Evolutionary conservation across 768 basidiomycete genomes (phyloP).

Genomic region (Boletellus ananas): DNA sequence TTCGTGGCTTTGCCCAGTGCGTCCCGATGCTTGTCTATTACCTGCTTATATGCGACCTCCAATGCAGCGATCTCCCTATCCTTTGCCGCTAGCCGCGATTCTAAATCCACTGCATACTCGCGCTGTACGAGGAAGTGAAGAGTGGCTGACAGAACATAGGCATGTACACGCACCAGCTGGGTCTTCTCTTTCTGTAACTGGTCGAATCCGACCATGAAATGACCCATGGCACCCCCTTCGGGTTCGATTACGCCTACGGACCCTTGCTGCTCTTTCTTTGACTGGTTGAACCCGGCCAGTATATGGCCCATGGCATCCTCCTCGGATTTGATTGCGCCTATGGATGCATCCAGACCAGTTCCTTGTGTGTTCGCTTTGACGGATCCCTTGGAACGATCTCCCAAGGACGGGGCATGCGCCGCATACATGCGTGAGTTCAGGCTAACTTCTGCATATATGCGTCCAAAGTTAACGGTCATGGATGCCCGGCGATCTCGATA

Average conservation of each 20-base stretch:
- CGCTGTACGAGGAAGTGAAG: constrained; percentile 12
- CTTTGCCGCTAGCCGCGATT: constrained; percentile 19
- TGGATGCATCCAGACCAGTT: background rate
- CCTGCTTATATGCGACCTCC: constrained; percentile 13
- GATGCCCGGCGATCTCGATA: background rate
- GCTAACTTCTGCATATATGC: constrained; percentile 16
- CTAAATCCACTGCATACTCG: constrained; percentile 13
- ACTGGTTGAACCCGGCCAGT: background rate
- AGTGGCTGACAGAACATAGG: background rate
- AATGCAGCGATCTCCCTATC: constrained; percentile 11
- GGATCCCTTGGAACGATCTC: constrained; percentile 6
- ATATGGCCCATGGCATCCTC: constrained; percentile 4
- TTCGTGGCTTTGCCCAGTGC: constrained; percentile 13
- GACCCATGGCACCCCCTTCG: constrained; percentile 2
- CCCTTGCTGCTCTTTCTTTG: no score
- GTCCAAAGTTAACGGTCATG: background rate
- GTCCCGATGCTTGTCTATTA: constrained; percentile 15
- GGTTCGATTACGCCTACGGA: background rate
- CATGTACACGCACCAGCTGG: constrained; percentile 8
- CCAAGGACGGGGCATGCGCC: background rate
- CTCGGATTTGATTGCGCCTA: background rate
- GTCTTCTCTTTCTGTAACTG: constrained; percentile 8
- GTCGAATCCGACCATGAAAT: background rate
- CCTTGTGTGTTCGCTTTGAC: constrained; percentile 10
- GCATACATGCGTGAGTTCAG: constrained; percentile 1